Percentiles rank a stretch among this genome's conserved stretches.
Evolutionary conservation across 192 early-diverging fungal species (phyloP).

Genomic region (Cetraspora pellucida): DNA sequence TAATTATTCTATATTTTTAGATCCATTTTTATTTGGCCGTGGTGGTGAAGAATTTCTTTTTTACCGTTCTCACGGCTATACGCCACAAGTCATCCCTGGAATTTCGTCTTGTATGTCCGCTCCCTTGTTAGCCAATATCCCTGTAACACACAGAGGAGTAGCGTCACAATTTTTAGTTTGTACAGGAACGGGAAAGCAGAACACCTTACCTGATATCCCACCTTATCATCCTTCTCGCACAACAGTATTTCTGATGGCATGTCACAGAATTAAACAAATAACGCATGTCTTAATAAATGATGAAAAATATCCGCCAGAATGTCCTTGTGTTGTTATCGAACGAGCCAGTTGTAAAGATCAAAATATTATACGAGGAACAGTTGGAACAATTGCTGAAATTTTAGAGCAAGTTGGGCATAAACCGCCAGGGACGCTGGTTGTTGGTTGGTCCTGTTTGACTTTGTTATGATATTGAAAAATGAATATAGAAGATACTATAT

Average conservation of each 20-base stretch:
- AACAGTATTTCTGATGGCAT: slow-evolving; percentile 82
- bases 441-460: slow-evolving; percentile 57
- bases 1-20: too few species aligned
- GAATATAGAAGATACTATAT: too few species aligned
- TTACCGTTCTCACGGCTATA: slow-evolving; percentile 70
- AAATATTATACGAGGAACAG: slow-evolving; percentile 67
- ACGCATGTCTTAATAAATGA: slow-evolving; percentile 56
- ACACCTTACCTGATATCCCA: slow-evolving; percentile 80
- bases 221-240: slow-evolving; percentile 67
- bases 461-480: background rate
- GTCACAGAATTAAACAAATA: slow-evolving; percentile 68
- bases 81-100: slow-evolving; percentile 73
- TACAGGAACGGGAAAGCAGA: slow-evolving; percentile 74
- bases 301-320: slow-evolving; percentile 63
- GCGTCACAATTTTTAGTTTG: slow-evolving; percentile 84
- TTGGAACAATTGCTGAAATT: slow-evolving; percentile 65
- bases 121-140: slow-evolving; percentile 75
- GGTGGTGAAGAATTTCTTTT: slow-evolving; percentile 89
- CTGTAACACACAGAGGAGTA: slow-evolving; percentile 84
- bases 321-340: slow-evolving; percentile 87
- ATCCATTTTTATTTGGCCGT: slow-evolving; percentile 92
- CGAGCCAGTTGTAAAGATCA: slow-evolving; percentile 75
- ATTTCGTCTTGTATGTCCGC: slow-evolving; percentile 77
- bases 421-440: slow-evolving; percentile 80
- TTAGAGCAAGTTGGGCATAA: slow-evolving; percentile 68